These are phyloP conservation scores for Metschnikowia bowlesiae DNA, from an alignment of 805 yeast genomes.

Conservation along the genomic window DNA sequence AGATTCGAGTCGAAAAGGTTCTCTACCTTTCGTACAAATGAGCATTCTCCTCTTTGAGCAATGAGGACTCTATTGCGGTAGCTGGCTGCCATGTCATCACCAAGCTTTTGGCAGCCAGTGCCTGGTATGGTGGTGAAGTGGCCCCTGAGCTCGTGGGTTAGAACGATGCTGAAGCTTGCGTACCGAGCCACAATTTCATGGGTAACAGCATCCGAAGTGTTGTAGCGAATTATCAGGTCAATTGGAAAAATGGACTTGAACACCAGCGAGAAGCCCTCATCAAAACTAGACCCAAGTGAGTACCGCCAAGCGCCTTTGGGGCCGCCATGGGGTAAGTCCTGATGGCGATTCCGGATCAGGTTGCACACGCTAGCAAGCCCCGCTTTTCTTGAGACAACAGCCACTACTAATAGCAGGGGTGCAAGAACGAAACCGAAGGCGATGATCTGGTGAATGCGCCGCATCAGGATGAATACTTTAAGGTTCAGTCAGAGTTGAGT, in stretches of 20 bases:
- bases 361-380: background rate
- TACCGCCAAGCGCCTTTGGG: background rate
- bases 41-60: conserved; percentile 46
- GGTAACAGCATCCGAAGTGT: conserved; percentile 19
- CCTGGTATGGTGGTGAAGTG: conserved; percentile 24
- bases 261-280: conserved; percentile 18
- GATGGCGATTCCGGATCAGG: too few species aligned
- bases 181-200: conserved; percentile 30
- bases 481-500: too few species aligned
- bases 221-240: conserved; percentile 31
- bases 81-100: conserved; percentile 8
- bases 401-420: background rate
- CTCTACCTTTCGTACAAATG: conserved; percentile 49
- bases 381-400: background rate
- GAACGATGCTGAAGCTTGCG: conserved; percentile 39
- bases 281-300: background rate
- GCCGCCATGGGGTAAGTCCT: background rate
- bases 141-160: conserved; percentile 22
- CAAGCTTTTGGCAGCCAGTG: conserved; percentile 26
- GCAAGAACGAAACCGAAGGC: background rate
- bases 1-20: conserved; percentile 32
- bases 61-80: conserved; percentile 22
- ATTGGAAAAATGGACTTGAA: conserved; percentile 41
- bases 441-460: background rate
- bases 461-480: background rate